Evolutionary conservation across 495 filamentous ascomycete genomes (phyloP), one percentile per base, ranked within the genome.

Genomic region (Podospora sp.): DNA sequence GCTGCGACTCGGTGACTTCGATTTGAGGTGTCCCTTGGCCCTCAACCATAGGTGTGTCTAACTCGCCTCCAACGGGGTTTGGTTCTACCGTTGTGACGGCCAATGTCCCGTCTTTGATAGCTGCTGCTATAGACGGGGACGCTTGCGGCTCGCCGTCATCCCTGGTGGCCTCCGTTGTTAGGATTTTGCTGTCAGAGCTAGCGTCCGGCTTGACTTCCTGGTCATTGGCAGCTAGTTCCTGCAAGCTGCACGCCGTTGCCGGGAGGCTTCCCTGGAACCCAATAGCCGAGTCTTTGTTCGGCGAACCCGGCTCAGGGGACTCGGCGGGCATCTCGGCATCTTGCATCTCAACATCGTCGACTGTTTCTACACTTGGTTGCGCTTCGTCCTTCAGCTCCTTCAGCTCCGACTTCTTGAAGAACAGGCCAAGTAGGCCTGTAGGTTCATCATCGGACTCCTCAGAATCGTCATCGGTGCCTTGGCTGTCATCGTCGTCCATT

Each of bases 391-490:
- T 75, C 24, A 84, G 72, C 62, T 80, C 76, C 61, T 80, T 78
- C 60, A 84, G 53, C 69, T 84, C 82, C 1, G 79, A 80, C 67
- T 80, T 83, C 25, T 77, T 76, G 51, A 84, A 83, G 52, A 84
- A 88, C 65, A 94, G 88, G 0, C 91, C 91, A 22, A 94, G 78
- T 26, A 93, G 78, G 24, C 88, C 90, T 35, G 82, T 75, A 53
- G 82, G 83, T 18, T 80, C 81, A 8, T 81, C 84, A 7, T 81
- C 83, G 18, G 80, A 85, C 49, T 88, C 84, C 29, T 85, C 83
- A 12, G 79, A 83, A 26, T 82, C 83, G 20, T 78, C 78, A 18
- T 79, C 83, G 11, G 78, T 75, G 0, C 75, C 78, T 14, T 76
- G 79, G 22, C 63, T 71, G 18, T 78, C 80, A 27, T 81, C 82